Evolutionary conservation across 306 rosid species (phyloP), one percentile per base, ranked within the genome.

Genomic region (Canavalia ensiformis): DNA sequence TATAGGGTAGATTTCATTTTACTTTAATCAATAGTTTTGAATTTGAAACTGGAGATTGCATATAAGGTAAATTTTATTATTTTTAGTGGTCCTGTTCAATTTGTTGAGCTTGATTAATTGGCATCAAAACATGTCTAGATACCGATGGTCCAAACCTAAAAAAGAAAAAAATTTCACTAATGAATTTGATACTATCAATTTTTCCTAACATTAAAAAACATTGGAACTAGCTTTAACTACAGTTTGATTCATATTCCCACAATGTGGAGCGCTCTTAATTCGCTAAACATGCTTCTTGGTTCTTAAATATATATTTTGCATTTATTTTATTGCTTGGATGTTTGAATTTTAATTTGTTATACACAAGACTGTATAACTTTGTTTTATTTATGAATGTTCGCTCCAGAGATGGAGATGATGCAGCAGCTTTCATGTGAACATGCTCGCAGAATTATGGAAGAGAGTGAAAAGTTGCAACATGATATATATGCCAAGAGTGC

Each of bases 391-490:
- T 67, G 29, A 42, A 29, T 18, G 11, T 42, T 49, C 31, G 12
- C 8, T 51, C 57, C 37, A 72, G 77, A 54, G 11, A 54, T 52
- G 50, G 31, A n/a, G 50, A 4, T 29, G 34, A 52, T 35, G 50
- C 64, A 72, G 46, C 45, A 72, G 64, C n/a, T 0, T 54, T 64
- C 77, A 6, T 51, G 64, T 72, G 50, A 72, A 35, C 37, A 30
- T 72, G 50, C 25, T 39, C 5, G 2, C 8, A 72, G 13, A 72
- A 12, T 37, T 5, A 37, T 35, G 11, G 51, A 54, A 10, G 77
- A 72, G 65, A 55, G 51, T 41, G 75, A 78, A 12, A 66, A 67
- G 2, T 30, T 67, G 67, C 45, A 42, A 67, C 4, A 13, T 12
- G 65, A 67, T 3, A 54, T 54, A 11, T 2, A 42, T 31, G 54